Conservation (phyloP, 495 filamentous ascomycete genomes). For the Wilcoxina mikolae region DNA sequence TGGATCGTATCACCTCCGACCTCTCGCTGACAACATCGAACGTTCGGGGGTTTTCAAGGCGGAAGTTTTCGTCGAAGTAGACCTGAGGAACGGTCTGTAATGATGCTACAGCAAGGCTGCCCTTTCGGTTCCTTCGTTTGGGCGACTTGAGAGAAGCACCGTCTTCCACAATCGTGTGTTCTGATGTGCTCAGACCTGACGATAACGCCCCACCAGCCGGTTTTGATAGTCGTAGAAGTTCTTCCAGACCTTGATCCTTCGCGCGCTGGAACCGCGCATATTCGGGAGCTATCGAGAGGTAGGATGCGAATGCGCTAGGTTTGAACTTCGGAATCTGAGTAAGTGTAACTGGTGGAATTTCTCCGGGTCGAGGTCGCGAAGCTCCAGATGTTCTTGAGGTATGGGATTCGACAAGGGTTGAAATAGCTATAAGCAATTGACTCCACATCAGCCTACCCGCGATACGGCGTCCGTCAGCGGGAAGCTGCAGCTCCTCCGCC, state of each 20-base stretch:
- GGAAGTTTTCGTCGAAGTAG: slow-evolving; percentile 92
- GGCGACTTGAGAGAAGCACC: slow-evolving; percentile 9
- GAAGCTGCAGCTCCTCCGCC: slow-evolving; percentile 4
- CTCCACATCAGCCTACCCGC: slow-evolving; percentile 4
- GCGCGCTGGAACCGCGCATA: slow-evolving; percentile 28
- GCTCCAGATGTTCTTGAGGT: slow-evolving; percentile 70
- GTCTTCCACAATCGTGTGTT: slow-evolving; percentile 13
- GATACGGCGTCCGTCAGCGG: slow-evolving; percentile 2
- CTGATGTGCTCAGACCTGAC: slow-evolving; percentile 21
- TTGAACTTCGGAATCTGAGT: slow-evolving; percentile 82
- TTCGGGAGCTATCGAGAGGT: slow-evolving; percentile 42
- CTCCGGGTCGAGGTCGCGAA: slow-evolving; percentile 63
- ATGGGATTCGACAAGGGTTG: slow-evolving; percentile 77
- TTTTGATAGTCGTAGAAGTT: slow-evolving; percentile 21
- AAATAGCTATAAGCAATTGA: slow-evolving; percentile 50
- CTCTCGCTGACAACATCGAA: slow-evolving; percentile 96
- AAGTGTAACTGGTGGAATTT: slow-evolving; percentile 88
- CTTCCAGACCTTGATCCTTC: slow-evolving; percentile 28
- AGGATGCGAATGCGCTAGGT: slow-evolving; percentile 60
- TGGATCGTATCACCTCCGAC: slow-evolving; percentile 72
- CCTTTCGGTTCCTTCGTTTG: slow-evolving; percentile 15
- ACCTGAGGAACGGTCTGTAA: slow-evolving; percentile 81
- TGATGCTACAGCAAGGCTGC: slow-evolving; percentile 41
- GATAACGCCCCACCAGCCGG: slow-evolving; percentile 11
- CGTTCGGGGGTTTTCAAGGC: slow-evolving; percentile 85